A percentile compares a stretch with the other conserved stretches of the same genome.
Evolutionary conservation across 139 green algal species (phyloP).

Genomic region (Closterium sp.): DNA sequence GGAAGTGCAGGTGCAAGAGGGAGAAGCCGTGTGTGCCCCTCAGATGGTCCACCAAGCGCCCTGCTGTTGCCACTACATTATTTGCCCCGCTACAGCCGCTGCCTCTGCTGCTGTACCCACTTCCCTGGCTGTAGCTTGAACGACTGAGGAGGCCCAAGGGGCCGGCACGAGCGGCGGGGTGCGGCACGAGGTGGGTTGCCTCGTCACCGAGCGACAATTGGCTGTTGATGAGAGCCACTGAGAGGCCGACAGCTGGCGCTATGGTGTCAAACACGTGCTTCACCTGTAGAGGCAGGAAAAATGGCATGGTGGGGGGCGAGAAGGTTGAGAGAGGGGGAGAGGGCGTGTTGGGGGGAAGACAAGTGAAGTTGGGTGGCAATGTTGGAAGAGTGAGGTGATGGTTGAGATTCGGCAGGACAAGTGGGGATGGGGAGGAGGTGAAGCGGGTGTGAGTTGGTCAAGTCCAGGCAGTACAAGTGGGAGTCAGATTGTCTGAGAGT

Average conservation of each 20-base stretch:
- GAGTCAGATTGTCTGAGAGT: too few species aligned
- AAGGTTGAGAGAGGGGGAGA: neutral
- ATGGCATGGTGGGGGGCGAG: neutral
- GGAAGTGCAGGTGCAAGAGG: conserved; percentile 68
- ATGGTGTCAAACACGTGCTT: conserved; percentile 67
- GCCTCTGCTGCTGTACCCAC: neutral
- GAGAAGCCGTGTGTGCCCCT: conserved; percentile 73
- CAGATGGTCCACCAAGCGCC: conserved; percentile 91
- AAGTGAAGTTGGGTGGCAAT: neutral
- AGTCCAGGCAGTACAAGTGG: too few species aligned
- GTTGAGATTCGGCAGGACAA: neutral
- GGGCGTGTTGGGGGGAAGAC: neutral
- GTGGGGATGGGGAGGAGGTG: conserved; percentile 38
- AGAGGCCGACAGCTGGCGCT: conserved; percentile 29
- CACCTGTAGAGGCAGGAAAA: conserved; percentile 42
- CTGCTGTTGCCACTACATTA: conserved; percentile 83
- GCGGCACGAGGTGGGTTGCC: conserved; percentile 32
- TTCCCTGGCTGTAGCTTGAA: too few species aligned
- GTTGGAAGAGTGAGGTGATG: conserved; percentile 31
- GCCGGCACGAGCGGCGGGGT: neutral
- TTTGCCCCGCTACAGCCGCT: conserved; percentile 57
- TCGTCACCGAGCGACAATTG: conserved; percentile 61
- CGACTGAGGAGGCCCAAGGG: neutral
- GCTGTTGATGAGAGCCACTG: conserved; percentile 59
- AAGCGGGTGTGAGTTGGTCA: too few species aligned